These are phyloP conservation scores for Tardiomyces blankii DNA, from an alignment of 1,139 yeast genomes.

Conservation along the genomic window DNA sequence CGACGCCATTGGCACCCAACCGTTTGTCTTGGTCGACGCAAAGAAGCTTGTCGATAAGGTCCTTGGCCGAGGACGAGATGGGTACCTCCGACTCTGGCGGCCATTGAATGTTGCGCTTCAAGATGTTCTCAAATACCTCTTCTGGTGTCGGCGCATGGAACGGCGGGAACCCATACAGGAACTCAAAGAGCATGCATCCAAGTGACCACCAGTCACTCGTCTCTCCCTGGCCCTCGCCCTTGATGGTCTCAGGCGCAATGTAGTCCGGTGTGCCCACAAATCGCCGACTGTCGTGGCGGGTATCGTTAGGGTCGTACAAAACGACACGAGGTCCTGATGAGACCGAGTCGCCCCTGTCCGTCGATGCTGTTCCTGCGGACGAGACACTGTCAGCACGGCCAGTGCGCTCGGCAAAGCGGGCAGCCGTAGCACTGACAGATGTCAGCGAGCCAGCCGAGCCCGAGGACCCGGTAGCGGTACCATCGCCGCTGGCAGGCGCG, in stretches of 20 bases:
- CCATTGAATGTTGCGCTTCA: slow-evolving; percentile 72
- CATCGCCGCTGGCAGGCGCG: too few relatives aligned
- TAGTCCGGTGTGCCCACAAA: slow-evolving; percentile 98
- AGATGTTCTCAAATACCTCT: slow-evolving; percentile 69
- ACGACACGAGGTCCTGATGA: slow-evolving; percentile 10
- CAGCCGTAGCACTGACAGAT: too few relatives aligned
- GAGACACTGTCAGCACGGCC: too few relatives aligned
- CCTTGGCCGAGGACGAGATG: slow-evolving; percentile 56
- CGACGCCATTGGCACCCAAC: slow-evolving; percentile 67
- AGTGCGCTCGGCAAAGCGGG: too few relatives aligned
- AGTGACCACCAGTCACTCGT: slow-evolving; percentile 98
- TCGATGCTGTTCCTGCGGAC: too few relatives aligned
- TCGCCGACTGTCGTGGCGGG: slow-evolving; percentile 7
- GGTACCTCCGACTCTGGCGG: slow-evolving; percentile 49
- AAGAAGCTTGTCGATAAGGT: slow-evolving; percentile 54
- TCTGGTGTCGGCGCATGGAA: slow-evolving; percentile 80
- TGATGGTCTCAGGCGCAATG: slow-evolving; percentile 90
- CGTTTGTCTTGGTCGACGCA: slow-evolving; percentile 52
- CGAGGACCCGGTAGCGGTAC: too few relatives aligned
- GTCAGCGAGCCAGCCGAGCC: too few relatives aligned
- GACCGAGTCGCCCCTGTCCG: too few relatives aligned
- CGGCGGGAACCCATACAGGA: slow-evolving; percentile 89
- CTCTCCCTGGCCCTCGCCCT: slow-evolving; percentile 76
- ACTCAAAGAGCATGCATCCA: slow-evolving; percentile 91
- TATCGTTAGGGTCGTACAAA: slow-evolving; percentile 17